Evolutionary conservation across 176 grass and related monocot species (phyloP).

Genomic region (Phoenix dactylifera): DNA sequence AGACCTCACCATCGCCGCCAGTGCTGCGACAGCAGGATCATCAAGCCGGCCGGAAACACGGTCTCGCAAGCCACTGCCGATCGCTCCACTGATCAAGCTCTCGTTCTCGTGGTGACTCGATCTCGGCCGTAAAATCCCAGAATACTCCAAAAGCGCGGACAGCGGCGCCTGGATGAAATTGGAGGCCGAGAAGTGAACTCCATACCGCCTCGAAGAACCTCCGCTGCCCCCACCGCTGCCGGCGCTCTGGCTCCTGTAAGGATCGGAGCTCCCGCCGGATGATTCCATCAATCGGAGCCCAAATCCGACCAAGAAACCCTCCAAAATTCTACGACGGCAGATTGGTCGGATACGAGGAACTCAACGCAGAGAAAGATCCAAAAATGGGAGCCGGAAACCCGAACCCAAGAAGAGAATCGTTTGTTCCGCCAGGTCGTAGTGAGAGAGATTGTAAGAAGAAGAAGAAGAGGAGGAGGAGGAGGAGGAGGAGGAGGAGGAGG

Average conservation of each 20-base stretch:
- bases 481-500: too few relatives aligned
- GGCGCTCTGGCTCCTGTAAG: slow-evolving; percentile 22
- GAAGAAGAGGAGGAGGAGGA: too few relatives aligned
- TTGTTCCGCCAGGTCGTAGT: too few relatives aligned
- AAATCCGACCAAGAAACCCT: not conserved
- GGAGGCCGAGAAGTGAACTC: slow-evolving; percentile 63
- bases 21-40: slow-evolving; percentile 21
- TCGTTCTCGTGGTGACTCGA: slow-evolving; percentile 19
- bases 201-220: slow-evolving; percentile 46
- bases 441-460: too few relatives aligned
- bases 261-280: slow-evolving; percentile 24
- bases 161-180: slow-evolving; percentile 80
- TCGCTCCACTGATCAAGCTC: slow-evolving; percentile 19
- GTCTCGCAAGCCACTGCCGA: not conserved
- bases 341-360: too few relatives aligned
- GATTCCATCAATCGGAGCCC: slow-evolving; percentile 35
- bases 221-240: slow-evolving; percentile 16
- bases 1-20: slow-evolving; percentile 50
- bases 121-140: slow-evolving; percentile 56
- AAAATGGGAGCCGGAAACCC: too few relatives aligned
- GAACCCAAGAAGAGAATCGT: too few relatives aligned
- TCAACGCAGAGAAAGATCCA: too few relatives aligned
- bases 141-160: slow-evolving; percentile 81
- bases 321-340: not conserved
- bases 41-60: not conserved